Base-by-base conservation (phyloP, 2,329 filamentous ascomycete species). In the Aaosphaeria pasadenensis region DNA sequence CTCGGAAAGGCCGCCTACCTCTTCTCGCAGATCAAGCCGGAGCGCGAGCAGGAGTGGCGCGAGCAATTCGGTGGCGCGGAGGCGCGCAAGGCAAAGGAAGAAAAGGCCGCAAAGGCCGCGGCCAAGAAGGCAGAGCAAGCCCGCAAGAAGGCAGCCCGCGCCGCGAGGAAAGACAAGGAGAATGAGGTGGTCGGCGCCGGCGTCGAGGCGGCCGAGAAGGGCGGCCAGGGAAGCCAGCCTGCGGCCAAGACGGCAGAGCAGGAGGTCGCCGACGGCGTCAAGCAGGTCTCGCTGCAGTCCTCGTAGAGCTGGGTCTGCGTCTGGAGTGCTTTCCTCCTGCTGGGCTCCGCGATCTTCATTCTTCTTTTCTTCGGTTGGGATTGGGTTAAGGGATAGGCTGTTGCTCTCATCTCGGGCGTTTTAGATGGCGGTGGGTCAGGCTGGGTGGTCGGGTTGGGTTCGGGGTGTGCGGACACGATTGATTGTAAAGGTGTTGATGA, bases 11-110 rank as follows among this genome's bases (percentile, higher is more conserved):
- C 91, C 0, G 81, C 83, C 55, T 86, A 90, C 76, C 78, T 96
- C 31, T 96, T 96, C 73, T 82, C 82, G n/a, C 82, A 81, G 46
- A 96, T 96, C 63, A 88, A 91, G 55, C 78, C 86, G 7, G 85
- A 88, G 70, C 92, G 91, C 75, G 84, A 88, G 42, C 83, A 87
- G 44, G 87, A 92, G 67, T 96, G 91, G 91, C 84, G 87, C 49
- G 82, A 87, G 53, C 80, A 82, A 57, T 96, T 85, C 59, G 85
- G 85, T 44, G 85, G 85, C 5, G 82, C 79, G 17, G 82, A 85
- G 62, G 78, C 79, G 33, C 77, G 86, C 58, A 84, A 89, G 54
- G 76, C 84, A 38, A 86, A 86, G 62, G 87, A 87, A 61, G 85
- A 88, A 56, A 87, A 87, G 63, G 85, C 82, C 39, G 75, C 79